Conservation (phyloP, 2,329 filamentous ascomycete genomes). For the Lecanosticta acicola region DNA sequence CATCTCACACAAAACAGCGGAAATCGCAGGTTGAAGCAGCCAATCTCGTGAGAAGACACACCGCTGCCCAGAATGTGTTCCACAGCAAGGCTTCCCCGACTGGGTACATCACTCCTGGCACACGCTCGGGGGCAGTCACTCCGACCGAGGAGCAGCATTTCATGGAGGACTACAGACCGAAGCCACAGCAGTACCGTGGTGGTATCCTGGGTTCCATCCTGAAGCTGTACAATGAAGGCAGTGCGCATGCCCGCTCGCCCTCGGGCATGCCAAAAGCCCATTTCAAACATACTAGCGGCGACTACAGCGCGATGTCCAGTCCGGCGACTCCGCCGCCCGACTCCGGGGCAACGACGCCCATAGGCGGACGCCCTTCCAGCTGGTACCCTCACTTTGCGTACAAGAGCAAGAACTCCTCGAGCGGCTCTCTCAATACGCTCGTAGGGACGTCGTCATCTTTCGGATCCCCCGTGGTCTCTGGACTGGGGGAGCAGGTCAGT, state of each 20-base stretch:
- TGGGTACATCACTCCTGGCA: conserved; percentile 18
- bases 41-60: conserved; percentile 40
- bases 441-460: conserved; percentile 42
- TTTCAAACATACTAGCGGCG: conserved; percentile 24
- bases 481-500: conserved; percentile 39
- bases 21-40: conserved; percentile 39
- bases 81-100: conserved; percentile 10
- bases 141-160: conserved; percentile 46
- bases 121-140: conserved; percentile 45
- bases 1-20: conserved; percentile 17
- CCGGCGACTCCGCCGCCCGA: conserved; percentile 37
- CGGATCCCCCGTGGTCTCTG: conserved; percentile 37
- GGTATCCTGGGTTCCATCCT: conserved; percentile 69
- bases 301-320: conserved; percentile 28
- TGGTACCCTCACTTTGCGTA: conserved; percentile 34
- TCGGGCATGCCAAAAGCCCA: conserved; percentile 10
- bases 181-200: conserved; percentile 62
- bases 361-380: conserved; percentile 13
- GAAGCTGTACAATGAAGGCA: conserved; percentile 55
- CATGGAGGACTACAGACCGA: conserved; percentile 57
- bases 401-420: conserved; percentile 34
- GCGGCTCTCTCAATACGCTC: conserved; percentile 39
- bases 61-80: conserved; percentile 16
- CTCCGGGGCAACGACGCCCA: conserved; percentile 41
- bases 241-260: conserved; percentile 18